Evolutionary conservation across 768 basidiomycete genomes (phyloP).

Genomic region (Suillus brevipes): DNA sequence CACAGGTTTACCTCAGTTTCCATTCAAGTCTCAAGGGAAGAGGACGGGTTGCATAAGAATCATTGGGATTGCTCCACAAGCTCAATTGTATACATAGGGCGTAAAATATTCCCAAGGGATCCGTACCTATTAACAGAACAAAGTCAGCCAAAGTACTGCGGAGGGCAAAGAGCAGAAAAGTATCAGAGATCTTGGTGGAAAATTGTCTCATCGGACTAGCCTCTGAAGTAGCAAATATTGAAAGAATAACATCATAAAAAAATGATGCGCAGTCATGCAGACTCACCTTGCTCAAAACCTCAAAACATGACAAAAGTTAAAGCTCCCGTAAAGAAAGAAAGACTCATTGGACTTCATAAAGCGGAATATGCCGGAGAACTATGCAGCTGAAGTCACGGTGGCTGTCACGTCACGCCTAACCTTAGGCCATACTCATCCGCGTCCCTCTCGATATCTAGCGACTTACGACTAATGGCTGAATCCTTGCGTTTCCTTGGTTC

Average conservation of each 20-base stretch:
- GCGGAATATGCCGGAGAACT: constrained; percentile 45
- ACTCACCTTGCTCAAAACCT: constrained; percentile 11
- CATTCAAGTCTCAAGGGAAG: neutral
- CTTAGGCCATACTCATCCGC: constrained; percentile 21
- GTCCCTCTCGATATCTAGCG: constrained; percentile 25
- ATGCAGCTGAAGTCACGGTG: constrained; percentile 63
- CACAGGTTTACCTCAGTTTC: neutral
- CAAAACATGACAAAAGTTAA: constrained; percentile 8
- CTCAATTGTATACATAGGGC: neutral
- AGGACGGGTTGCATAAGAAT: neutral
- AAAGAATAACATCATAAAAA: constrained; percentile 44
- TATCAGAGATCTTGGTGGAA: constrained; percentile 74
- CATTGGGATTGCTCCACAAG: neutral
- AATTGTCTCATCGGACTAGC: constrained; percentile 59
- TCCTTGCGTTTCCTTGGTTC: constrained; percentile 90
- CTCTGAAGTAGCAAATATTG: constrained; percentile 74
- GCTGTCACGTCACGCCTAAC: constrained; percentile 51
- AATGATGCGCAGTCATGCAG: neutral
- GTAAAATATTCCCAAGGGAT: neutral
- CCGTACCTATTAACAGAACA: neutral
- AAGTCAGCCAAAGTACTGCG: constrained; percentile 5
- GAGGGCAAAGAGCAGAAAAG: neutral
- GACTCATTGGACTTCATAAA: neutral
- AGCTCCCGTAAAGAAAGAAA: neutral
- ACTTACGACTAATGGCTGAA: constrained; percentile 63